Base-by-base conservation (phyloP, 129 eudicot genomes). In the Tanacetum coccineum region DNA sequence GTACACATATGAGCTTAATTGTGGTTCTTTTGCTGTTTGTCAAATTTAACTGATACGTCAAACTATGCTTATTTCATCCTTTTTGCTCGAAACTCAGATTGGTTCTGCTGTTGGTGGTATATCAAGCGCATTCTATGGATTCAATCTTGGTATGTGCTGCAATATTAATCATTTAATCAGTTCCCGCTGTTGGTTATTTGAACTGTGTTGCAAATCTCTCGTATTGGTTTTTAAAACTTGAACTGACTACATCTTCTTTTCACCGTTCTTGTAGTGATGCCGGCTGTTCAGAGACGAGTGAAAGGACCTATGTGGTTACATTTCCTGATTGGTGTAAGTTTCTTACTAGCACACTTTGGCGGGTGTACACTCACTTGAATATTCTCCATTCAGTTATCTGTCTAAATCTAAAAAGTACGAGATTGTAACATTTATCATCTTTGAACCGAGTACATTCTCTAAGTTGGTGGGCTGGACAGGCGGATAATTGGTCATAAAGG, bases 241-340 rank as follows among this genome's bases (percentile, higher is more conserved):
- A 36, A 3, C 45, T 6, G 63, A 44, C 52, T 19, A n/a, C 18
- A 10, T 36, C 14, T 60, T 40, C 13, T 65, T 62, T 13, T 36
- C 26, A 28, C 62, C 14, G 9, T 68, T 48, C 30, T 71, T 78
- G 52, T 82, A 92, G 98, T 81, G 39, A 88, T 92, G 98, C 96
- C 98, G 15, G 70, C 80, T 74, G 98, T 92, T 68, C 82, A 80
- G 71, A 88, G 79, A 79, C 79, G 91, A 68, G 79, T 92, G 51
- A 92, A 78, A 80, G 96, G 96, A 68, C 98, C 98, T 25, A 92
- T 88, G 91, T 92, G 96, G 98, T 79, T 92, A 72, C 98, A 92
- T 75, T 88, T 92, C 56, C 80, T 92, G 54, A 73, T 92, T 79
- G 98, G 98, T 61, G 98, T 92, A 80, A 85, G 98, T 85, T 21